Percentiles rank a stretch among this genome's conserved stretches.
These are phyloP conservation scores for Barnettozyma populi DNA, from an alignment of 805 yeast genomes.

Conservation along the genomic window DNA sequence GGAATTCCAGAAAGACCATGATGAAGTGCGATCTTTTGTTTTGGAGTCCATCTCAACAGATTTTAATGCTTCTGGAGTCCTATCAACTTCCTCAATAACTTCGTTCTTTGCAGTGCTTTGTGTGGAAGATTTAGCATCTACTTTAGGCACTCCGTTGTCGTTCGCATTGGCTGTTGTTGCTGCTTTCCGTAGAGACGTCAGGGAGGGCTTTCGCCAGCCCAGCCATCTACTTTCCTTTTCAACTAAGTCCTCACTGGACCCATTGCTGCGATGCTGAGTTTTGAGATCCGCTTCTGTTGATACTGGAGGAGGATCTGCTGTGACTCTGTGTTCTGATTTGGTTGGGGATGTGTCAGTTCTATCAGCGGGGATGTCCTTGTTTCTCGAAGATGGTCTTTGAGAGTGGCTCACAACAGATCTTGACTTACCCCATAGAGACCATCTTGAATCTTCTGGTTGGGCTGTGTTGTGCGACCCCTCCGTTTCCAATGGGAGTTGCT, in stretches of 20 bases:
- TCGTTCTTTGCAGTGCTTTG: not conserved
- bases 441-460: not conserved
- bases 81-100: not conserved
- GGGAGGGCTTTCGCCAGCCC: slow-evolving; percentile 22
- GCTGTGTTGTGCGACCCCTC: not conserved
- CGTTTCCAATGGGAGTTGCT: not conserved
- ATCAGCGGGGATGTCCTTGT: not conserved
- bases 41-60: slow-evolving; percentile 4
- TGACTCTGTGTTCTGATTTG: slow-evolving; percentile 2
- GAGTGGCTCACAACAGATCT: not conserved
- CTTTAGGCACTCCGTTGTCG: not conserved
- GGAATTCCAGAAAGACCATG: slow-evolving; percentile 26
- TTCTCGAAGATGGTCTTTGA: not conserved
- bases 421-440: not conserved
- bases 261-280: not conserved
- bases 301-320: slow-evolving; percentile 1
- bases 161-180: slow-evolving; percentile 22
- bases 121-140: not conserved
- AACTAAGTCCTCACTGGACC: not conserved
- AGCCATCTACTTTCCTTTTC: slow-evolving; percentile 15
- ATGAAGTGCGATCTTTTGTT: slow-evolving; percentile 7
- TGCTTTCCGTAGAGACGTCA: slow-evolving; percentile 17
- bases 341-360: not conserved
- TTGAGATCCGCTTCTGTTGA: not conserved
- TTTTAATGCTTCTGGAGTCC: slow-evolving; percentile 1